Base-by-base conservation (phyloP, 2,329 filamentous ascomycete genomes). In the Scopulariopsis brevicaulis region DNA sequence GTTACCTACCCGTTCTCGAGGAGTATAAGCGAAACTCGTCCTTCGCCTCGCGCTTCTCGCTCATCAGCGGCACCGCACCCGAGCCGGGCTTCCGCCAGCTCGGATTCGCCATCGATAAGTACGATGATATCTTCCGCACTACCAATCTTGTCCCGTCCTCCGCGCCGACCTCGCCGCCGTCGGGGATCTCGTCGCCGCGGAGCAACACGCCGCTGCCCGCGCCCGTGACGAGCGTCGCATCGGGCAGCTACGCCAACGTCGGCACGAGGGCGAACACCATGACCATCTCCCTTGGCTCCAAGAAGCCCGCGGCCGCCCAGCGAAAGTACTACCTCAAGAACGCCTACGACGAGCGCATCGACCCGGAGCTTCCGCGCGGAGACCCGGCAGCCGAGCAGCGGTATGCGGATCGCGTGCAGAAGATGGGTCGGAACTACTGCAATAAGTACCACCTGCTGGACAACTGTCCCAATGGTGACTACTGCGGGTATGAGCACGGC, bases 1-100 rank as follows among this genome's bases (percentile, higher is more conserved):
- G 77, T 10, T 86, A 85, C 64, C 80, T 80, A 6, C 76, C 81
- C 11, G 81, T 85, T 61, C 68, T 86, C 22, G 77, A 82, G 63
- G 77, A 82, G 60, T 69, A 67, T 58, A 68, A 69, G 53, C 62
- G 64, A 43, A 66, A 66, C 53, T 54, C 61, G 18, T 58, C 55
- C 22, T 60, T 65, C 51, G 59, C 61, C 22, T 53, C 62, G 12
- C 69, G 68, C 59, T 60, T 71, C 34, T 66, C 63, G 4, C 65
- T 72, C 1, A 63, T 72, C 15, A 64, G 69, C 58, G 66, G 68
- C 1, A 67, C 67, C 2, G 63, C 68, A 0, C 60, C 68, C 4
- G 64, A 65, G n/a, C 65, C 65, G 18, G 66, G 67, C 1, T 71
- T 70, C 59, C 59, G 61, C 28, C 63, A 65, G 34, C 64, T 71